A percentile compares a stretch with the other conserved stretches of the same genome.
phyloP scores from a whole-genome alignment of 805 yeast genomes.

The Candida ficus region DNA sequence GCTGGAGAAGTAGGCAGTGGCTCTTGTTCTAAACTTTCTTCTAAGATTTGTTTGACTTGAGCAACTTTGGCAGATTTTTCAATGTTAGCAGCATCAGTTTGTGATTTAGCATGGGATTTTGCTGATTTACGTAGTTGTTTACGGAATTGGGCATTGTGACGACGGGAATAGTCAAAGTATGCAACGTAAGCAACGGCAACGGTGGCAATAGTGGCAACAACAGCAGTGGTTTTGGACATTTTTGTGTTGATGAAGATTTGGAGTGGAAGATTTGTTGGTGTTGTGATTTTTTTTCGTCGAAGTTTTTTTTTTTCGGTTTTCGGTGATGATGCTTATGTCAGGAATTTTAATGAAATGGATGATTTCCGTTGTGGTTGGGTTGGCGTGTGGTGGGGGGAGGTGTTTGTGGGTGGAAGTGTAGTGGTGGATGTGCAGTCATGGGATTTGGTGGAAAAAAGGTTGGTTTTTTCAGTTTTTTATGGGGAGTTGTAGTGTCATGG shows the following conservation, averaged over 20 bases:
- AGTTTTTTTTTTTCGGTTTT: background rate
- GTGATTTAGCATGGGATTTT: conserved; percentile 53
- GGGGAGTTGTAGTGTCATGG: too few species aligned
- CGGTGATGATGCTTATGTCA: conserved; percentile 6
- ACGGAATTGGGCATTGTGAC: conserved; percentile 80
- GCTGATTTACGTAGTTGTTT: conserved; percentile 60
- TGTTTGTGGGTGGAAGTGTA: too few species aligned
- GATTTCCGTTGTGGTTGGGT: too few species aligned
- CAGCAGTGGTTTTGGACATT: conserved; percentile 12
- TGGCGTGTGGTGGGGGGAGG: background rate
- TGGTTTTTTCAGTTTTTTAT: too few species aligned
- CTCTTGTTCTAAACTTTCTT: conserved; percentile 56
- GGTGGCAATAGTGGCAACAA: conserved; percentile 34
- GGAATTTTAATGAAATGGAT: too few species aligned
- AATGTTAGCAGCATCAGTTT: conserved; percentile 49
- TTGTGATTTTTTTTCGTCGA: background rate
- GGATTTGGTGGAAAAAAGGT: too few species aligned
- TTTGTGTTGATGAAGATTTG: too few species aligned
- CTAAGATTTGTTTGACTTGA: conserved; percentile 55
- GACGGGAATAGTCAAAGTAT: conserved; percentile 90
- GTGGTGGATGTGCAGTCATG: too few species aligned
- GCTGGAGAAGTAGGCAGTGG: conserved; percentile 71
- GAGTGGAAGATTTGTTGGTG: too few species aligned
- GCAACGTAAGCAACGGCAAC: conserved; percentile 69
- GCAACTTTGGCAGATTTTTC: conserved; percentile 57